Evolutionary conservation across 2,329 filamentous ascomycete species (phyloP), one percentile per base, ranked within the genome.

Genomic region (Colletotrichum brevisporum): DNA sequence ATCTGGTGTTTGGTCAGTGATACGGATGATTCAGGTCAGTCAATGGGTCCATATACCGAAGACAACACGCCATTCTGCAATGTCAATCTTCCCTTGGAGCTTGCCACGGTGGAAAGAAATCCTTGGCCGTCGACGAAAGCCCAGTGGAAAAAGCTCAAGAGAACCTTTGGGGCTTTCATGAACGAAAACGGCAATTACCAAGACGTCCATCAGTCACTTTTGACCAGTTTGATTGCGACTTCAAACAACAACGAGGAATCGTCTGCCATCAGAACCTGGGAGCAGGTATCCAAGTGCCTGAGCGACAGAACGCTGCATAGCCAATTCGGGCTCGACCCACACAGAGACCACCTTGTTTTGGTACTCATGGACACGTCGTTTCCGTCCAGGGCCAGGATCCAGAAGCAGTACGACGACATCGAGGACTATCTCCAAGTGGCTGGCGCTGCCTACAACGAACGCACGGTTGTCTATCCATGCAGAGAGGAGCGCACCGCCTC

Each of bases 281-380:
- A 59, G 6, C 45, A 59, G 10, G 56, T 59, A n/a, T 15, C 16
- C 12, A 21, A 13, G 12, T 12, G 41, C 24, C 56, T 59, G 12
- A 36, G 45, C 43, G 18, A 12, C 12, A 50, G 45, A 27, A 43
- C 18, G 5, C 21, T 59, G 9, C 56, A 59, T 18, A 16, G n/a
- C 5, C 8, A 59, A 1, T 41, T 51, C 8, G 4, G 45, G n/a
- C 26, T 59, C 4, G 45, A 59, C 12, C 56, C 56, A 9, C 8
- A 5, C 18, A 50, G 12, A 6, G 56, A 51, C n/a, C n/a, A 16
- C 6, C 27, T 59, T 21, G 45, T 59, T 24, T 9, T 59, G 10
- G n/a, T 36, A 6, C 56, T 59, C 4, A 59, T 59, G 43, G 56
- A 59, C 27, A 59, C 56, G 16, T 45, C 43, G 12, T 59, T 59